These are phyloP conservation scores for Lavandula angustifolia DNA, from an alignment of 257 asterid genomes.

Conservation along the genomic window DNA sequence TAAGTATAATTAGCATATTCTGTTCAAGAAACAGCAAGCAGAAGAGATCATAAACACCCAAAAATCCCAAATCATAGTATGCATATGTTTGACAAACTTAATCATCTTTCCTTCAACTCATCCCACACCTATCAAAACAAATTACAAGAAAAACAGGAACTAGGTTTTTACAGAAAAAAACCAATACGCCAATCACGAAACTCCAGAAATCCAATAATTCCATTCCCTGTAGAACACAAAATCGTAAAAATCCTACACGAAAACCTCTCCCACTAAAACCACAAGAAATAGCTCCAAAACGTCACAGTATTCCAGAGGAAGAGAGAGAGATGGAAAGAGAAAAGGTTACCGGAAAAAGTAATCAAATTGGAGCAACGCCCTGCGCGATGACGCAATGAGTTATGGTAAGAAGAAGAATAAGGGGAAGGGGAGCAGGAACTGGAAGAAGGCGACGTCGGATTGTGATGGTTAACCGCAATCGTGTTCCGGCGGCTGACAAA, in stretches of 20 bases:
- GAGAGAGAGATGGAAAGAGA: conserved; percentile 13
- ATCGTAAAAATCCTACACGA: conserved; percentile 14
- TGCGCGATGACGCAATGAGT: conserved; percentile 29
- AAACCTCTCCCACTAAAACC: conserved; percentile 15
- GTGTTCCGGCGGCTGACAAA: conserved; percentile 26
- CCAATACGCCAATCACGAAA: conserved; percentile 31
- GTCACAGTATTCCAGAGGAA: not conserved
- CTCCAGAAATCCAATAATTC: conserved; percentile 33
- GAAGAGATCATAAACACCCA: not conserved
- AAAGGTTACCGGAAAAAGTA: conserved; percentile 45
- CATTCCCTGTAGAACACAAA: conserved; percentile 28
- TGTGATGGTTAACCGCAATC: conserved; percentile 12
- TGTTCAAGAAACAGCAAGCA: not conserved
- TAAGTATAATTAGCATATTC: conserved; percentile 5
- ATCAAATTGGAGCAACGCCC: conserved; percentile 40
- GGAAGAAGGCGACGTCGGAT: conserved; percentile 40
- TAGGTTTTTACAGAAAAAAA: conserved; percentile 22
- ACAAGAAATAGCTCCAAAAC: conserved; percentile 10
- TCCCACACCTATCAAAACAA: conserved; percentile 10
- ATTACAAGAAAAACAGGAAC: conserved; percentile 1
- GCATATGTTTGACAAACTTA: conserved; percentile 7
- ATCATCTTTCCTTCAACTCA: not conserved
- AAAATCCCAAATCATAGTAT: not conserved
- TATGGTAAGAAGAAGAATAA: conserved; percentile 30
- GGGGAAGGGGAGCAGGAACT: conserved; percentile 55